Base-by-base conservation (phyloP, 2,329 filamentous ascomycete genomes). In the Fusarium sp. region DNA sequence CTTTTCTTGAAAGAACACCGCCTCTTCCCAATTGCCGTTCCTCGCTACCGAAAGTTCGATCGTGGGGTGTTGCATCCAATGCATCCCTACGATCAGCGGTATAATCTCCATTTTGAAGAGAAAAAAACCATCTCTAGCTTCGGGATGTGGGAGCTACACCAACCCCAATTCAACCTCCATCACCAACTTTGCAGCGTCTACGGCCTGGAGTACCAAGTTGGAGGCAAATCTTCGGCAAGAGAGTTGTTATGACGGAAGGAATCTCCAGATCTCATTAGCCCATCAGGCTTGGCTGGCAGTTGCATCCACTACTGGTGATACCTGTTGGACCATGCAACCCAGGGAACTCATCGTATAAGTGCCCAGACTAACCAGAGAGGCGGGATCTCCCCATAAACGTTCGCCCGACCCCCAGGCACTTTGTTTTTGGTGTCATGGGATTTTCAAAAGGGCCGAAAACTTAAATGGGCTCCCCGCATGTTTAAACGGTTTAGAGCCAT, bases 371-470 rank as follows among this genome's bases (percentile, higher is more conserved):
- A 28, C 26, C 26, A 42, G 26, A 38, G 40, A 32, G n/a, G 26
- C 42, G 45, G 30, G 34, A 26, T 38, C 34, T 36, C 34, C 34
- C 34, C 34, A 30, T 15, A 19, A 23, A 17, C 43, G 26, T 28
- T 10, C 23, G 19, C 21, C 28, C 10, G 12, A 39, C 17, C n/a
- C 36, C 43, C 51, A 43, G 32, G 21, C 20, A 34, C 20, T 57
- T 38, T 62, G 26, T 17, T 42, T 23, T 61, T 42, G 32, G 20
- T 23, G 64, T 67, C 64, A 68, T 67, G 64, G 53, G 58, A 56
- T 65, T 44, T 17, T 6, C 9, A 68, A 68, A 68, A 20, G 64
- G 64, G 48, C 64, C 64, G 64, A 68, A 67, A 65, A 49, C 21
- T 43, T 44, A 40, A 51, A 57, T 36, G 30, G 30, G 19, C 23